A percentile compares a stretch with the other conserved stretches of the same genome.
phyloP scores from a whole-genome alignment of 2,329 filamentous ascomycete species.

The Aspergillus alliaceus region DNA sequence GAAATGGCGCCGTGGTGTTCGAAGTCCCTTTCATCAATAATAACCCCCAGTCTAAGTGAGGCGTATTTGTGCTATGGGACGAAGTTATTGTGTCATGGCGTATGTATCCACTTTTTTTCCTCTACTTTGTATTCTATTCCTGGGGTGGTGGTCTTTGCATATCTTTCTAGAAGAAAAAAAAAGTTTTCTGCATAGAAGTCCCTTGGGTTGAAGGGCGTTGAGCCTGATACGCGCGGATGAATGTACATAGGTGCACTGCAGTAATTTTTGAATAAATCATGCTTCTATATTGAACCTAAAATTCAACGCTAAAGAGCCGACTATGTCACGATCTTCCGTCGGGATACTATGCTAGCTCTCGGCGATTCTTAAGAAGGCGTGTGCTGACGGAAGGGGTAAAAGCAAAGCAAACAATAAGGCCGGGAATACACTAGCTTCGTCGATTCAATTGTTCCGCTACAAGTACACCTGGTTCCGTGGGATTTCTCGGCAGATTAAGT shows the following conservation, averaged over 20 bases:
- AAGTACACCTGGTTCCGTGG: background rate
- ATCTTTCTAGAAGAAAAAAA: constrained; percentile 4
- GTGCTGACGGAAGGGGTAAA: background rate
- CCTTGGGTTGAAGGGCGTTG: background rate
- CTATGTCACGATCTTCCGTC: background rate
- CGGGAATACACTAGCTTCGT: background rate
- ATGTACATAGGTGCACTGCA: background rate
- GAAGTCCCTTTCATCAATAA: constrained; percentile 62
- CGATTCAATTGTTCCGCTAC: no score
- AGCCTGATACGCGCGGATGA: constrained; percentile 1
- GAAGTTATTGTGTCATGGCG: constrained; percentile 5
- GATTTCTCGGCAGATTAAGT: background rate
- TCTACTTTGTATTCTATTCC: constrained; percentile 9
- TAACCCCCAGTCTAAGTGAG: constrained; percentile 6
- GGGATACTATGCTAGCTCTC: no score
- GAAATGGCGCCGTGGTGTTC: constrained; percentile 85
- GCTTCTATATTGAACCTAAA: background rate
- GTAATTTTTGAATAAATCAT: background rate
- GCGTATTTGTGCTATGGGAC: background rate
- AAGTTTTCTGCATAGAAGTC: constrained; percentile 8
- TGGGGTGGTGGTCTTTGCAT: constrained; percentile 9
- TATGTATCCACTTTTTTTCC: constrained; percentile 6
- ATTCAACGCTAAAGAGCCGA: background rate
- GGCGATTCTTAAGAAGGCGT: background rate
- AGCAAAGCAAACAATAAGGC: background rate